Evolutionary conservation across 306 rosid genomes (phyloP).

Genomic region (Arachis hypogaea): DNA sequence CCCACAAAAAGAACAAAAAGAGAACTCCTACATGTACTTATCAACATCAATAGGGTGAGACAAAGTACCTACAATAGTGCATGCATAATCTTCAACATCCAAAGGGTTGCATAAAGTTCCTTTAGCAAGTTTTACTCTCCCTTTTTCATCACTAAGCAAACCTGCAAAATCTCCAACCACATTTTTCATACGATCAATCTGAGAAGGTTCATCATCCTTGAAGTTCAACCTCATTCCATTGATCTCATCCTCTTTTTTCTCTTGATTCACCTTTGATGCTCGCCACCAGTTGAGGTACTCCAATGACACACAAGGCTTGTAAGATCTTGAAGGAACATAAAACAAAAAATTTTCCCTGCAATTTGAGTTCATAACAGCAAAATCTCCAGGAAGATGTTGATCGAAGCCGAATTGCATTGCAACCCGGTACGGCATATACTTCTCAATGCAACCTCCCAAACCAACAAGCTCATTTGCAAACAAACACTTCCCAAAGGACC

Average conservation of each 20-base stretch:
- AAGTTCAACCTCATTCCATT: neutral
- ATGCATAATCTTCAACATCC: constrained; percentile 14
- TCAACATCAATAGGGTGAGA: constrained; percentile 19
- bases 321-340: constrained; percentile 38
- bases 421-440: constrained; percentile 47
- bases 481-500: constrained; percentile 42
- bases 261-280: neutral
- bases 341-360: constrained; percentile 21
- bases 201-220: neutral
- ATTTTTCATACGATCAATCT: neutral
- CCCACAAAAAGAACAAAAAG: neutral
- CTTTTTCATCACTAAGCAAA: constrained; percentile 1
- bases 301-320: constrained; percentile 35
- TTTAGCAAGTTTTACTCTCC: constrained; percentile 8
- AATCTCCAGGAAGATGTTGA: constrained; percentile 45
- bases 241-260: neutral
- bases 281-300: constrained; percentile 29
- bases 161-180: neutral
- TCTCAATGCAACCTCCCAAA: constrained; percentile 36
- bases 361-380: neutral
- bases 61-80: constrained; percentile 16
- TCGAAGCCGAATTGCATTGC: constrained; percentile 55
- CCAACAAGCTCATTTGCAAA: constrained; percentile 41
- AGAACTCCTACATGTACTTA: neutral
- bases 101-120: constrained; percentile 22